Evolutionary conservation across 78 protist species (phyloP).

Genomic region (Dictyostelium purpureum): DNA sequence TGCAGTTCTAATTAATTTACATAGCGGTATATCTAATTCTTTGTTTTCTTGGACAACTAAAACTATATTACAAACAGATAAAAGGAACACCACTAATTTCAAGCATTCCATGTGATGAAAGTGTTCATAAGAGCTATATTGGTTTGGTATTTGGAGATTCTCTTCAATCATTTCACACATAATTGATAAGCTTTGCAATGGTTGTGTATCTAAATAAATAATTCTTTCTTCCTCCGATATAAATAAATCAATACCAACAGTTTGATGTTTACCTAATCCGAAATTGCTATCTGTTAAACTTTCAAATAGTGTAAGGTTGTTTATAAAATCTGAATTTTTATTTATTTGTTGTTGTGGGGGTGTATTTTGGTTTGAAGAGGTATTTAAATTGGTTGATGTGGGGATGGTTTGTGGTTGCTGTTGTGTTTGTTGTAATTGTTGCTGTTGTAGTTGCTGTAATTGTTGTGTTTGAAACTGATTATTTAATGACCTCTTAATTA

Average conservation of each 20-base stretch:
- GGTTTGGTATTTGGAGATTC: not conserved
- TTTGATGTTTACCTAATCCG: constrained; percentile 57
- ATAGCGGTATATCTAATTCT: constrained; percentile 41
- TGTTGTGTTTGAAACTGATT: not conserved
- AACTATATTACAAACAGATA: constrained; percentile 48
- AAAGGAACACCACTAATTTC: constrained; percentile 25
- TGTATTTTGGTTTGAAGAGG: not conserved
- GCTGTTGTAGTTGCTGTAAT: not conserved
- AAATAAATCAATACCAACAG: constrained; percentile 45
- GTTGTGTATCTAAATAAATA: constrained; percentile 62
- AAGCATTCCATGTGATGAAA: constrained; percentile 49
- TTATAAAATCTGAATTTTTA: not conserved
- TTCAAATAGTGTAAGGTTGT: constrained; percentile 5
- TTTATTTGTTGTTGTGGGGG: not conserved
- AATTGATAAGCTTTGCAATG: constrained; percentile 53
- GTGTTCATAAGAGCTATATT: constrained; percentile 39
- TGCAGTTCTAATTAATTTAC: constrained; percentile 59
- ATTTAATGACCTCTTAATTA: not conserved
- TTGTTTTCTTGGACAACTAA: constrained; percentile 60
- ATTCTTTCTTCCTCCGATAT: constrained; percentile 24
- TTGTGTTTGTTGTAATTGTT: not conserved
- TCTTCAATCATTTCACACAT: constrained; percentile 53
- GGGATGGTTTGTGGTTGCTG: not conserved
- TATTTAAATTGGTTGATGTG: not conserved
- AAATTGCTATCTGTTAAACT: constrained; percentile 46